Conservation (phyloP, 2,329 filamentous ascomycete genomes). For the Davidsoniella virescens region DNA sequence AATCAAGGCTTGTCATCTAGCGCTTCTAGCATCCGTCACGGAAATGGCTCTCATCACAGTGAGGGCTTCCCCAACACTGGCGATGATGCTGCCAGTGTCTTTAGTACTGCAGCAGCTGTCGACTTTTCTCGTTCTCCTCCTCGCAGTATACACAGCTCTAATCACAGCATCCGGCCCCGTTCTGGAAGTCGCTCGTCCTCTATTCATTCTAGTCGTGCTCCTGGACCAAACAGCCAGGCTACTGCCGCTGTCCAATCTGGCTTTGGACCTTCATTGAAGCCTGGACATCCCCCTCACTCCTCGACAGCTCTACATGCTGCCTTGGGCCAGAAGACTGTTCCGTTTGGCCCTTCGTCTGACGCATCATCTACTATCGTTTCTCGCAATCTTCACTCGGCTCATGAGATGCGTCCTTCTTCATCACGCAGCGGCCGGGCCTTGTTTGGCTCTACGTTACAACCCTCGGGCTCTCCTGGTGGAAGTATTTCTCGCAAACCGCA, state of each 20-base stretch:
- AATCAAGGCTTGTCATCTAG: slow-evolving; percentile 20
- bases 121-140: slow-evolving; percentile 45
- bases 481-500: slow-evolving; percentile 13
- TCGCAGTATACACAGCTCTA: slow-evolving; percentile 32
- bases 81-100: slow-evolving; percentile 40
- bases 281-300: background rate
- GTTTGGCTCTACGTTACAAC: slow-evolving; percentile 7
- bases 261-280: slow-evolving; percentile 9
- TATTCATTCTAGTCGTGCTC: slow-evolving; percentile 10
- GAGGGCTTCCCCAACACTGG: slow-evolving; percentile 34
- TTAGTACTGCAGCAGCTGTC: slow-evolving; percentile 25
- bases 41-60: slow-evolving; percentile 16
- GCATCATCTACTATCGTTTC: background rate
- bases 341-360: background rate
- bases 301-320: no score
- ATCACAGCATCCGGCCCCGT: slow-evolving; percentile 22
- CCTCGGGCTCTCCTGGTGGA: slow-evolving; percentile 12
- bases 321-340: background rate
- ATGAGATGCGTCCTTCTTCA: slow-evolving; percentile 9
- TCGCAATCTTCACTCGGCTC: slow-evolving; percentile 10
- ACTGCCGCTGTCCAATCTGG: background rate
- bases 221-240: background rate
- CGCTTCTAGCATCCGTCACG: slow-evolving; percentile 22
- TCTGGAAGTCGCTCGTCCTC: slow-evolving; percentile 10
- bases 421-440: background rate